Percentiles rank a stretch among this genome's conserved stretches.
Evolutionary conservation across 2,329 filamentous ascomycete species (phyloP).

Genomic region (Exophiala lecanii-corni): DNA sequence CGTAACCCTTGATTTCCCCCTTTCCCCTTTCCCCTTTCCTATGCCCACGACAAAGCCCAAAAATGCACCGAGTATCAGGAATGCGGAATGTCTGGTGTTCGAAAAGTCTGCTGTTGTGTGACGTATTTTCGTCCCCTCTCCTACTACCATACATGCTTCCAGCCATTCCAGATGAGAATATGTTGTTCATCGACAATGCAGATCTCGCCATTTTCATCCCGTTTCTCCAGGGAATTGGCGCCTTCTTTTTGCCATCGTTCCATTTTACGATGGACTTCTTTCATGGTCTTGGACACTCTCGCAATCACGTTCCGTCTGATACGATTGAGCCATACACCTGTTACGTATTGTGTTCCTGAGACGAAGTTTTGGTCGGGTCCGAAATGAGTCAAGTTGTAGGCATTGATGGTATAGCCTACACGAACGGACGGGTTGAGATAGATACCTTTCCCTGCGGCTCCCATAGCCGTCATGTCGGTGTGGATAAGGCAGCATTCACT

Average conservation of each 20-base stretch:
- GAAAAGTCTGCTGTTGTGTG: no score
- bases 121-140: no score
- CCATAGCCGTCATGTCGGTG: constrained; percentile 34
- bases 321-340: constrained; percentile 58
- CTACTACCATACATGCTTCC: constrained; percentile 50
- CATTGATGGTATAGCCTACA: constrained; percentile 34
- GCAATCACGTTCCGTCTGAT: constrained; percentile 41
- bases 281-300: constrained; percentile 38
- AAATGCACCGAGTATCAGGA: no score
- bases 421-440: constrained; percentile 39
- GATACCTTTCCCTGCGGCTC: constrained; percentile 28
- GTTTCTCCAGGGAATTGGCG: constrained; percentile 25
- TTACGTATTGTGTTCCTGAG: constrained; percentile 45
- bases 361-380: constrained; percentile 40
- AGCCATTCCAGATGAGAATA: constrained; percentile 53
- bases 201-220: constrained; percentile 44
- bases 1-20: no score
- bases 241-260: constrained; percentile 23
- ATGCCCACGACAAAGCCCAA: no score
- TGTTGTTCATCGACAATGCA: constrained; percentile 61
- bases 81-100: no score
- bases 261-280: constrained; percentile 37
- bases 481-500: constrained; percentile 68
- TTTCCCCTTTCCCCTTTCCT: no score
- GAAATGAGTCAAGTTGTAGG: constrained; percentile 36